phyloP scores from a whole-genome alignment of 768 basidiomycete genomes.

The Boletus subparvulus region DNA sequence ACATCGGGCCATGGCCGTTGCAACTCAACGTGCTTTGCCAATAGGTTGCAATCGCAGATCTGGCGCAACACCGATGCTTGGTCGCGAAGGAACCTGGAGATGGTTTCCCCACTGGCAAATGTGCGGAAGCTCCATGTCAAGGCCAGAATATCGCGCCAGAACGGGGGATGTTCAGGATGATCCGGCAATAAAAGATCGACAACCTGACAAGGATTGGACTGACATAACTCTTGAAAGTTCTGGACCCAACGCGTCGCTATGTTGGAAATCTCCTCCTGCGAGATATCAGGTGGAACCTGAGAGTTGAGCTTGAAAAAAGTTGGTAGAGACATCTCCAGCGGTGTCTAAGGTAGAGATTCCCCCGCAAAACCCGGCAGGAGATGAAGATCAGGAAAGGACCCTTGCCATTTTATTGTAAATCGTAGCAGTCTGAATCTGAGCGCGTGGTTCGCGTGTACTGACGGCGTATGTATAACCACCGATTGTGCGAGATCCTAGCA shows the following conservation, averaged over 20 bases:
- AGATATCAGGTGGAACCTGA: not conserved
- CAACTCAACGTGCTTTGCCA: not conserved
- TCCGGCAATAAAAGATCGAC: not conserved
- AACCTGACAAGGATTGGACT: not conserved
- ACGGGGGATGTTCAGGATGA: not conserved
- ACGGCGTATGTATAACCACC: not conserved
- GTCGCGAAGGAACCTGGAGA: slow-evolving; percentile 34
- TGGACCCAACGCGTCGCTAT: slow-evolving; percentile 1
- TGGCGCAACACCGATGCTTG: slow-evolving; percentile 26
- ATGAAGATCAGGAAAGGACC: not conserved
- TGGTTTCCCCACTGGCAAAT: slow-evolving; percentile 36
- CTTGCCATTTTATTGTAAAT: not conserved
- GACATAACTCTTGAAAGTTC: slow-evolving; percentile 1
- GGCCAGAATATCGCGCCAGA: slow-evolving; percentile 20
- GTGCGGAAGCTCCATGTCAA: slow-evolving; percentile 55
- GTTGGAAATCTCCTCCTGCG: not conserved
- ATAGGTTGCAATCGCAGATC: not conserved
- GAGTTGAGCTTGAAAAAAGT: not conserved
- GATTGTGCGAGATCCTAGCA: too few species aligned
- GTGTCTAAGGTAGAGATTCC: too few species aligned
- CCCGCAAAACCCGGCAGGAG: not conserved
- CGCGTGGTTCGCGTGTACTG: too few species aligned
- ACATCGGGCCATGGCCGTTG: slow-evolving; percentile 50
- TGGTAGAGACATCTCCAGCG: not conserved
- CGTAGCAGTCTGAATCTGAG: not conserved